Evolutionary conservation across 345 rosid species (phyloP).

Genomic region (Nephelium lappaceum): DNA sequence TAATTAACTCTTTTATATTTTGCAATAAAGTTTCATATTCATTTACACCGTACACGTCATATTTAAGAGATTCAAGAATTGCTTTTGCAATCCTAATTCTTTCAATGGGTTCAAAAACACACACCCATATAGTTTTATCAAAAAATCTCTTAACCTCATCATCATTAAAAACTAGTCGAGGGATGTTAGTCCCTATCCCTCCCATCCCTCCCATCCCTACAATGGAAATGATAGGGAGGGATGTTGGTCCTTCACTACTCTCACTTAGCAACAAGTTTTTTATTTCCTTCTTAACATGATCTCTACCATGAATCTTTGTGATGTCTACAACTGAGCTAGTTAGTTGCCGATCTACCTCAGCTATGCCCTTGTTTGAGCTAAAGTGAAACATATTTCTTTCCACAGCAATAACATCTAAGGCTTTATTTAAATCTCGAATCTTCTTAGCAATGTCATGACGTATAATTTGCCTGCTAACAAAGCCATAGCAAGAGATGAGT

Average conservation of each 20-base stretch:
- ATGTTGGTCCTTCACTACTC: not conserved
- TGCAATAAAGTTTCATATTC: not conserved
- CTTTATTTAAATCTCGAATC: not conserved
- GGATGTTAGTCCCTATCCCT: not conserved
- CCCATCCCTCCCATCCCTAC: constrained; percentile 2
- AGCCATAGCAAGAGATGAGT: not conserved
- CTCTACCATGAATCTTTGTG: not conserved
- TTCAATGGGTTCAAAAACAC: not conserved
- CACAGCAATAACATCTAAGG: not conserved
- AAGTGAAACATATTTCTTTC: not conserved
- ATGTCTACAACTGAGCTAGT: not conserved
- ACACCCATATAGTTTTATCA: not conserved
- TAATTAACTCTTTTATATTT: not conserved
- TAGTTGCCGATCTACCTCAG: not conserved
- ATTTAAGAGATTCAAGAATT: not conserved
- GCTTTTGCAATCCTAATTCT: not conserved
- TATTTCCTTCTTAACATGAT: not conserved
- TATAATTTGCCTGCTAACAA: not conserved
- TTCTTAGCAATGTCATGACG: not conserved
- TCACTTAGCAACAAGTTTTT: not conserved
- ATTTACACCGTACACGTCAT: not conserved
- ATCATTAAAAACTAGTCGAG: not conserved
- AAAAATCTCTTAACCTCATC: not conserved
- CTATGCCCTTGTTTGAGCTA: not conserved
- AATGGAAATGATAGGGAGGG: not conserved